A percentile compares a stretch with the other conserved stretches of the same genome.
phyloP scores from a whole-genome alignment of 1,284 basidiomycete genomes.

The Waitea zeae region DNA sequence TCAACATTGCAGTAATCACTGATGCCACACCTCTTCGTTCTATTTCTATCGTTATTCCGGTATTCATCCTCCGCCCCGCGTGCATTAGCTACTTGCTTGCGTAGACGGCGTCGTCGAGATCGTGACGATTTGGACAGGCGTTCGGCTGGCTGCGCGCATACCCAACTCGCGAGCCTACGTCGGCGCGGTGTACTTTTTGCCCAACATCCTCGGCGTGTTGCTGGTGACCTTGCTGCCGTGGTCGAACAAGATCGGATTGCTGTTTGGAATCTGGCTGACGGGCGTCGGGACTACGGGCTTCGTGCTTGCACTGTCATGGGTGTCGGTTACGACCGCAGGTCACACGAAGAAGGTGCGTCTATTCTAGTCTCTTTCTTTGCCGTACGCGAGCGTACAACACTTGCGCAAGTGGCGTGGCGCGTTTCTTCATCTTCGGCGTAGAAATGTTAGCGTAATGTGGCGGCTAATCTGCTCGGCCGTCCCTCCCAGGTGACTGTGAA shows the following conservation, averaged over 20 bases:
- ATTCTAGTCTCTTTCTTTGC: neutral
- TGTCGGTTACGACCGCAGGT: conserved; percentile 50
- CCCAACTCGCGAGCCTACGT: conserved; percentile 44
- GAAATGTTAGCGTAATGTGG: too few species aligned
- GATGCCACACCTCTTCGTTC: too few species aligned
- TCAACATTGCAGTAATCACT: too few species aligned
- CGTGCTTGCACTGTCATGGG: conserved; percentile 52
- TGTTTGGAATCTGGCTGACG: conserved; percentile 43
- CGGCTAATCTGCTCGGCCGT: too few species aligned
- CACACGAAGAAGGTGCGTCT: conserved; percentile 56
- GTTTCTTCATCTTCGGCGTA: too few species aligned
- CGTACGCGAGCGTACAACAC: too few species aligned
- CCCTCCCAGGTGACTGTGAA: conserved; percentile 43
- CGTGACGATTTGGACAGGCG: conserved; percentile 21
- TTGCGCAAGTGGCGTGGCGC: too few species aligned
- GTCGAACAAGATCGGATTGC: conserved; percentile 40
- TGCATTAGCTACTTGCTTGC: too few species aligned
- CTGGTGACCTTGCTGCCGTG: conserved; percentile 49
- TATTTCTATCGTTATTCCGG: too few species aligned
- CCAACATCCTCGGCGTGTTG: conserved; percentile 39
- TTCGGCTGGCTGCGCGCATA: conserved; percentile 36
- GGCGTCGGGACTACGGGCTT: conserved; percentile 55
- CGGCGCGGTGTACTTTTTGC: conserved; percentile 41
- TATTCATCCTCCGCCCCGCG: too few species aligned
- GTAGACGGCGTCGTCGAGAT: conserved; percentile 55